Percentiles rank a stretch among this genome's conserved stretches.
Evolutionary conservation across 106 monocot genomes (phyloP).

Genomic region (Platanthera zijinensis): DNA sequence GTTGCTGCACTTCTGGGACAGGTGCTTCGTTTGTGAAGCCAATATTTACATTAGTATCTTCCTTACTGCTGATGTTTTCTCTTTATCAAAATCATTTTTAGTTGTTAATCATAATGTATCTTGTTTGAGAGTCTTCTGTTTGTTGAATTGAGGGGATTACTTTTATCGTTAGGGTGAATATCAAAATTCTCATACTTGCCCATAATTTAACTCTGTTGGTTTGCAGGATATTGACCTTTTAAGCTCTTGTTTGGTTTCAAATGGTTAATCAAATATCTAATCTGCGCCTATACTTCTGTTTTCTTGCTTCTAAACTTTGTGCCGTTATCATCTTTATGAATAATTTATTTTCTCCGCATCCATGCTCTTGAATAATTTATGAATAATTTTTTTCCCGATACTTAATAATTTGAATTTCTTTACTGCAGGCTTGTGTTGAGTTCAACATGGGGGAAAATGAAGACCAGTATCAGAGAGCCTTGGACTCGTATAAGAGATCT

Average conservation of each 20-base stretch:
- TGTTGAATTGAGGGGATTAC: too few relatives aligned
- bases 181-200: too few relatives aligned
- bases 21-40: constrained; percentile 32
- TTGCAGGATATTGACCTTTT: not conserved
- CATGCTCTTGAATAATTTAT: too few relatives aligned
- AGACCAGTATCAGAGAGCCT: constrained; percentile 47
- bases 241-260: too few relatives aligned
- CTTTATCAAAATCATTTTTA: too few relatives aligned
- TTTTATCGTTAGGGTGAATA: too few relatives aligned
- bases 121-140: too few relatives aligned
- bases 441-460: constrained; percentile 60
- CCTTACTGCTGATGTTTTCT: too few relatives aligned
- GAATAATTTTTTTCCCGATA: not conserved
- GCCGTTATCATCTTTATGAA: not conserved
- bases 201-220: too few relatives aligned
- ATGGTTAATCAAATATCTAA: too few relatives aligned
- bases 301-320: not conserved
- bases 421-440: constrained; percentile 69
- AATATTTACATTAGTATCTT: not conserved
- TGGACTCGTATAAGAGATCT: constrained; percentile 66
- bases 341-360: not conserved
- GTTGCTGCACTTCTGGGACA: constrained; percentile 89
- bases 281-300: not conserved
- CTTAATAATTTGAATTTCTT: constrained; percentile 7
- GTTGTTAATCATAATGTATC: too few relatives aligned